Percentiles rank a stretch among this genome's conserved stretches.
These are phyloP conservation scores for Cymodocea nodosa DNA, from an alignment of 116 monocot species.

Conservation along the genomic window DNA sequence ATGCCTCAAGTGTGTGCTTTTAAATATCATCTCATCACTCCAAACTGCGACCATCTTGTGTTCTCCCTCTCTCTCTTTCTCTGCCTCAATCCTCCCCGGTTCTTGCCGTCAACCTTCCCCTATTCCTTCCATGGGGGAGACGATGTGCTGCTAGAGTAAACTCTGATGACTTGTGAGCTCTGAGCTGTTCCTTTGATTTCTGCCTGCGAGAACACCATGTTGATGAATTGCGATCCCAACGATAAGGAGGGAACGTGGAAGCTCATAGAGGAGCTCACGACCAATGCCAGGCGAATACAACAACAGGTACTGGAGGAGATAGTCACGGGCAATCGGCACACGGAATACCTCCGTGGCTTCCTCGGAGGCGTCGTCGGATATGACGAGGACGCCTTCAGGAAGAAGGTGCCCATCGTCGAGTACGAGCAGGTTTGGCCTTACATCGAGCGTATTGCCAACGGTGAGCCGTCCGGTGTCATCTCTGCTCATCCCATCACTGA, in stretches of 20 bases:
- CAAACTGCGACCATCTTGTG: neutral
- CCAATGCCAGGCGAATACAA: conserved; percentile 15
- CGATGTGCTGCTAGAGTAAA: neutral
- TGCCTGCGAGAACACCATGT: neutral
- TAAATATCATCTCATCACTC: neutral
- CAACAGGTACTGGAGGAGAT: conserved; percentile 46
- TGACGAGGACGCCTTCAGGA: conserved; percentile 20
- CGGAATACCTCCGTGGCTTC: conserved; percentile 58
- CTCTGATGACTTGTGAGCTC: no score
- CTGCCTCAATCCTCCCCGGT: neutral
- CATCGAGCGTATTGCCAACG: conserved; percentile 43
- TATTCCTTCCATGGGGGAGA: neutral
- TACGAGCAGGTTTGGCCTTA: conserved; percentile 47
- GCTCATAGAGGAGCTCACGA: conserved; percentile 14
- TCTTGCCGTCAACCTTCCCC: no score
- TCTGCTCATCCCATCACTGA: conserved; percentile 38
- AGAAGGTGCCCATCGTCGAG: conserved; percentile 29
- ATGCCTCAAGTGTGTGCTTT: neutral
- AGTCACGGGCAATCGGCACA: conserved; percentile 33
- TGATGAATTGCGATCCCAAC: conserved; percentile 7
- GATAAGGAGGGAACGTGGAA: conserved; percentile 4
- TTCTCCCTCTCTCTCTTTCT: neutral
- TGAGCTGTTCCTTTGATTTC: no score
- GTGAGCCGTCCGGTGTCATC: conserved; percentile 40
- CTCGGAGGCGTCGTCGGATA: conserved; percentile 9